phyloP scores from a whole-genome alignment of 768 basidiomycete genomes.

The Cystofilobasidium capitatum region DNA sequence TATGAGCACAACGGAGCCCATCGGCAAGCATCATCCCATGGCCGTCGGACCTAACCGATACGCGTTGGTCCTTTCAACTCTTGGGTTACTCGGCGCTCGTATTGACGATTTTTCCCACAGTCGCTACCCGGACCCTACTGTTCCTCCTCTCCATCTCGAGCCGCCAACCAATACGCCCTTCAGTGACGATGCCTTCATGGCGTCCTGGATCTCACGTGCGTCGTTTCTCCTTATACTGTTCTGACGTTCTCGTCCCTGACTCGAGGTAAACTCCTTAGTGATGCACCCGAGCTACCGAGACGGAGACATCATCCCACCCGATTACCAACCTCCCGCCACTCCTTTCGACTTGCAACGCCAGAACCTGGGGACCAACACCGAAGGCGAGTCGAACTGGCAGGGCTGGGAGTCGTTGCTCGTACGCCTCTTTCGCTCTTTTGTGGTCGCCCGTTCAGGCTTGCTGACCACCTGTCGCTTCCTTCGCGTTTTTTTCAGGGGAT shows the following conservation, averaged over 20 bases:
- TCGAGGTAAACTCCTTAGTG: too few relatives aligned
- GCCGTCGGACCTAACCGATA: background rate
- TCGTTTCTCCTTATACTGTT: background rate
- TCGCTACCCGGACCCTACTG: slow-evolving; percentile 17
- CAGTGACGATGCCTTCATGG: slow-evolving; percentile 8
- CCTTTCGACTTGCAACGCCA: background rate
- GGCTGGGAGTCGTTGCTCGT: slow-evolving; percentile 9
- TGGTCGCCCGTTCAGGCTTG: too few relatives aligned
- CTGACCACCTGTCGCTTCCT: background rate
- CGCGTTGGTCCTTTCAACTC: background rate
- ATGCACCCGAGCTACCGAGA: slow-evolving; percentile 1
- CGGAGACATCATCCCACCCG: background rate
- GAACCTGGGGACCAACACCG: slow-evolving; percentile 4
- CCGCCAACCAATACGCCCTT: slow-evolving; percentile 9
- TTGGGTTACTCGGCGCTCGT: background rate
- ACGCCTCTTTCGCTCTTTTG: background rate
- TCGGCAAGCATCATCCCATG: background rate
- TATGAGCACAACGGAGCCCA: background rate
- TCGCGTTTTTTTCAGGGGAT: background rate
- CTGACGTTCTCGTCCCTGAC: background rate
- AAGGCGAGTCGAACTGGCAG: background rate
- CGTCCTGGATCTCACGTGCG: slow-evolving; percentile 13
- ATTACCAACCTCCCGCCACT: background rate
- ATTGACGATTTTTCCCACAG: background rate
- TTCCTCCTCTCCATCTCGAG: slow-evolving; percentile 17